Conservation (phyloP, 2,329 filamentous ascomycete species). For the Fusarium sp. region DNA sequence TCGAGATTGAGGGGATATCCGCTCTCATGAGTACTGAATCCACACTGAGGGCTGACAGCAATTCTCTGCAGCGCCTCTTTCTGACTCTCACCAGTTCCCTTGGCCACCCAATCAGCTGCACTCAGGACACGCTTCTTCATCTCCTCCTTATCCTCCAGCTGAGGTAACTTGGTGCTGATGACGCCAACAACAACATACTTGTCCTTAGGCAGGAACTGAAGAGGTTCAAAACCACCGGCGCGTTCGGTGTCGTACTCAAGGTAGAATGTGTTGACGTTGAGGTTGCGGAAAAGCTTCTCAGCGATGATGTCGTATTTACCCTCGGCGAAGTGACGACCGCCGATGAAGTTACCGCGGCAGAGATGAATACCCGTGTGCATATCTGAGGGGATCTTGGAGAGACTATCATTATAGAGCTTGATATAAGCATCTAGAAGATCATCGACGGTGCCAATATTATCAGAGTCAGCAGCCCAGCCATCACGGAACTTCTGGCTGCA, state of each 20-base stretch:
- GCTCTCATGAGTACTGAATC: conserved; percentile 76
- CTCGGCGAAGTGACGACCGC: conserved; percentile 71
- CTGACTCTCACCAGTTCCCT: conserved; percentile 68
- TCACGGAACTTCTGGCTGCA: conserved; percentile 76
- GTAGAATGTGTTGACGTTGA: conserved; percentile 73
- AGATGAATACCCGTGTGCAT: conserved; percentile 81
- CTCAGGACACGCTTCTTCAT: conserved; percentile 66
- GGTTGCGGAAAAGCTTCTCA: conserved; percentile 68
- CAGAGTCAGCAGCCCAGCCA: conserved; percentile 72
- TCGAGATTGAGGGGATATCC: conserved; percentile 74
- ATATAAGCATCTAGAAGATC: conserved; percentile 80
- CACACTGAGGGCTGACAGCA: conserved; percentile 75
- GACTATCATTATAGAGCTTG: conserved; percentile 76
- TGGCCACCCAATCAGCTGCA: conserved; percentile 73
- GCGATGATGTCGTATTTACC: conserved; percentile 74
- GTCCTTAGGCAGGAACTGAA: conserved; percentile 65
- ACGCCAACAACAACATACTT: conserved; percentile 72
- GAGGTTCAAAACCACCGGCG: conserved; percentile 71
- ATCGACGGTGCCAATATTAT: conserved; percentile 72
- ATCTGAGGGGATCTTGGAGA: conserved; percentile 69
- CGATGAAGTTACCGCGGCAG: conserved; percentile 74
- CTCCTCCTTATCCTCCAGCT: conserved; percentile 69
- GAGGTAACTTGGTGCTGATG: conserved; percentile 68
- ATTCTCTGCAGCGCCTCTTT: conserved; percentile 75
- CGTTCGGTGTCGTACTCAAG: conserved; percentile 74